Percentiles rank a stretch among this genome's conserved stretches.
Conservation (phyloP, 2,329 filamentous ascomycete species). For the Exutisphaerella laricina region DNA sequence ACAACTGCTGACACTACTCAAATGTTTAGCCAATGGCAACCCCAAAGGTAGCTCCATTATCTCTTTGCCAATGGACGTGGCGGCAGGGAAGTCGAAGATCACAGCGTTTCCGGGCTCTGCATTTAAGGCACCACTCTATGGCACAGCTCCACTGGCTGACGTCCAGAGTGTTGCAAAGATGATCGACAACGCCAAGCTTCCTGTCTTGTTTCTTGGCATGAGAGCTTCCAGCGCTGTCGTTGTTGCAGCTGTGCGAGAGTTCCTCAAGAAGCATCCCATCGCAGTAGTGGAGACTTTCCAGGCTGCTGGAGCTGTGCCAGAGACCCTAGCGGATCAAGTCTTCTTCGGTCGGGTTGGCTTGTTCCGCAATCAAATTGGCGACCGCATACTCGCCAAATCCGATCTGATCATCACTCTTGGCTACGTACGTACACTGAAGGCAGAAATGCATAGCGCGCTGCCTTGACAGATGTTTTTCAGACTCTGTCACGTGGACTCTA, state of each 20-base stretch:
- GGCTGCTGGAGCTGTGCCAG: conserved; percentile 44
- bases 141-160: conserved; percentile 33
- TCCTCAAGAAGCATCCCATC: conserved; percentile 40
- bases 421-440: too few relatives aligned
- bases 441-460: too few relatives aligned
- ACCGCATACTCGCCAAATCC: conserved; percentile 40
- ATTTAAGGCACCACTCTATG: conserved; percentile 40
- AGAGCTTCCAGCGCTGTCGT: conserved; percentile 39
- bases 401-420: conserved; percentile 44
- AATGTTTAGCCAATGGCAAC: conserved; percentile 36
- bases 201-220: conserved; percentile 45
- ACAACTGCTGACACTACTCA: too few relatives aligned
- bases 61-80: conserved; percentile 44
- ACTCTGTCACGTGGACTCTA: too few relatives aligned
- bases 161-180: conserved; percentile 34
- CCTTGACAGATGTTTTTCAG: too few relatives aligned
- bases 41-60: conserved; percentile 43
- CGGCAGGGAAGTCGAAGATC: conserved; percentile 37
- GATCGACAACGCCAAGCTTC: conserved; percentile 33
- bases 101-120: conserved; percentile 37
- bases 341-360: conserved; percentile 47
- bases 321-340: conserved; percentile 38
- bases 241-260: conserved; percentile 39
- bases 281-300: conserved; percentile 49
- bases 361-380: conserved; percentile 47